phyloP scores from a whole-genome alignment of 257 asterid genomes.

The Jacaranda mimosifolia region DNA sequence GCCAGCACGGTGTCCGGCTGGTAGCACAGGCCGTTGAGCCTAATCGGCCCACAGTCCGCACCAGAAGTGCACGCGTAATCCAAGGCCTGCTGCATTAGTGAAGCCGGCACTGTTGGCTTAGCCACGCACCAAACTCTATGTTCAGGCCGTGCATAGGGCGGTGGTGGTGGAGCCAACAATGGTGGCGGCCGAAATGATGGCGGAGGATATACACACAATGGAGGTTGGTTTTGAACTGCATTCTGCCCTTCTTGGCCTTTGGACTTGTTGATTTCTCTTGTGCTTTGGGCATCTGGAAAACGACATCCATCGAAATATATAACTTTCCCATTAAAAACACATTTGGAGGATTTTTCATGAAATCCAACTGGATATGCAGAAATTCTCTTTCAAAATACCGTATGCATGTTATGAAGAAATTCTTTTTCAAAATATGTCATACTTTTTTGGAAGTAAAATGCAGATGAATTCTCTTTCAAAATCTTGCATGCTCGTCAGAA shows the following conservation, averaged over 20 bases:
- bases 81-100: constrained; percentile 40
- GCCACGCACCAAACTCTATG: constrained; percentile 49
- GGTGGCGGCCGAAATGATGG: background rate
- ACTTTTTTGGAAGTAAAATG: too few species aligned
- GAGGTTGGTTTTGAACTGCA: constrained; percentile 8
- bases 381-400: too few species aligned
- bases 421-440: too few species aligned
- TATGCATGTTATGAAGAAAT: too few species aligned
- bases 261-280: background rate
- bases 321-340: background rate
- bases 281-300: background rate
- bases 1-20: constrained; percentile 42
- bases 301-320: background rate
- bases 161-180: background rate
- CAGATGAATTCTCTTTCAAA: too few species aligned
- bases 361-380: too few species aligned
- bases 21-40: constrained; percentile 40
- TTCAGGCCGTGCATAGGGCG: constrained; percentile 29
- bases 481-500: too few species aligned
- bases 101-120: constrained; percentile 29
- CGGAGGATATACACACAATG: constrained; percentile 41
- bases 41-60: constrained; percentile 44
- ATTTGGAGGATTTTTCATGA: too few species aligned
- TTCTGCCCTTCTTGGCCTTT: background rate
- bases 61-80: constrained; percentile 50